These are phyloP conservation scores for Botrytis porri DNA, from an alignment of 2,329 filamentous ascomycete genomes.

Conservation along the genomic window DNA sequence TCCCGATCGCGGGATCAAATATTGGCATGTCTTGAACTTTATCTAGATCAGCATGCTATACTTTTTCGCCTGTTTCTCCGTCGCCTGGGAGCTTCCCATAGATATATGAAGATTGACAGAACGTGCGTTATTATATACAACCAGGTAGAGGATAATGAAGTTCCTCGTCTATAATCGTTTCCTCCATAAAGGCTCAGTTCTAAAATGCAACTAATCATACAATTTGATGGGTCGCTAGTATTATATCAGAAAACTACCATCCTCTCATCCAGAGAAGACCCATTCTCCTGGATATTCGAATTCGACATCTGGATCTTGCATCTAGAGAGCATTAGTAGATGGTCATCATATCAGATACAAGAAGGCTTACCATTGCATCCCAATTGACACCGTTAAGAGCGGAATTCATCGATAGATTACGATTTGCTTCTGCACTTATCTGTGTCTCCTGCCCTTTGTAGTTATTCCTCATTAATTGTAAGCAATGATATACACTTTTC, in stretches of 20 bases:
- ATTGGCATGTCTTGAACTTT: too few species aligned
- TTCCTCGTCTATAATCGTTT: too few species aligned
- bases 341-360: neutral
- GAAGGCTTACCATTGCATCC: neutral
- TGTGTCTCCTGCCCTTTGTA: conserved; percentile 2
- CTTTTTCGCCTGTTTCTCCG: too few species aligned
- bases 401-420: neutral
- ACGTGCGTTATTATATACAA: too few species aligned
- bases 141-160: too few species aligned
- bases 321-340: neutral
- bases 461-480: conserved; percentile 23
- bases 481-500: conserved; percentile 25
- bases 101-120: too few species aligned
- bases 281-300: conserved; percentile 22
- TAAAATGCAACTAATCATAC: neutral
- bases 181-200: neutral
- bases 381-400: neutral
- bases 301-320: conserved; percentile 24
- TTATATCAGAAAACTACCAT: conserved; percentile 1
- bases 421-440: neutral
- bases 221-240: too few species aligned
- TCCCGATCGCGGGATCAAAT: too few species aligned
- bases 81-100: too few species aligned
- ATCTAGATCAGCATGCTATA: too few species aligned
- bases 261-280: conserved; percentile 20